Percentiles rank a stretch among this genome's conserved stretches.
These are phyloP conservation scores for Amborella trichopoda DNA, from an alignment of 164 flowering plant species.

Conservation along the genomic window DNA sequence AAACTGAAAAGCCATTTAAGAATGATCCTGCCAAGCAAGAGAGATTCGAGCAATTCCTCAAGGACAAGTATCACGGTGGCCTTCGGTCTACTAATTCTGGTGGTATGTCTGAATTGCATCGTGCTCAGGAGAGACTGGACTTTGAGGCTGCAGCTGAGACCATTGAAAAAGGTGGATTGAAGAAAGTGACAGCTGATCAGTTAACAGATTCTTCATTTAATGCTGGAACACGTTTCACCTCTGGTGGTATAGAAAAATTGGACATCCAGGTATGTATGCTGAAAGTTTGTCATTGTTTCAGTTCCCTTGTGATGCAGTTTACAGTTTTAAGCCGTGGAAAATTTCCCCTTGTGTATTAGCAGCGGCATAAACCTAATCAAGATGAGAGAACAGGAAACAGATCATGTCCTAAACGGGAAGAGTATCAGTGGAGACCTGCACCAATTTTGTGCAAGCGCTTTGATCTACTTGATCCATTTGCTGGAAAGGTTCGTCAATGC, in stretches of 20 bases:
- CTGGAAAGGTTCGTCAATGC: slow-evolving; percentile 66
- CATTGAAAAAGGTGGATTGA: slow-evolving; percentile 42
- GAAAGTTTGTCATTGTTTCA: too few relatives aligned
- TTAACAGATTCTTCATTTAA: slow-evolving; percentile 24
- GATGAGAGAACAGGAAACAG: slow-evolving; percentile 29
- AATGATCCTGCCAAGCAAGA: slow-evolving; percentile 84
- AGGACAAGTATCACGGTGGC: slow-evolving; percentile 86
- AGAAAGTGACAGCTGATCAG: slow-evolving; percentile 19
- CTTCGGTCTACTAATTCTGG: slow-evolving; percentile 55
- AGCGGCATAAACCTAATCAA: too few relatives aligned
- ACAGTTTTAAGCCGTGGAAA: too few relatives aligned
- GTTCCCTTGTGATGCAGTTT: too few relatives aligned
- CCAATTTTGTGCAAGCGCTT: slow-evolving; percentile 90
- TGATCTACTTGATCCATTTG: slow-evolving; percentile 80
- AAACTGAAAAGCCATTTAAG: slow-evolving; percentile 59
- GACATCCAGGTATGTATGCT: too few relatives aligned
- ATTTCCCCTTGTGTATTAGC: too few relatives aligned
- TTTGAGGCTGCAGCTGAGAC: slow-evolving; percentile 95
- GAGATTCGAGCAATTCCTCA: slow-evolving; percentile 83
- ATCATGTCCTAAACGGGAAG: slow-evolving; percentile 61
- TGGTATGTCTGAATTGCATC: slow-evolving; percentile 82
- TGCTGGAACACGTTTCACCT: slow-evolving; percentile 50
- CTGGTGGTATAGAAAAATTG: slow-evolving; percentile 56
- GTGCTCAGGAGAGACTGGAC: slow-evolving; percentile 92
- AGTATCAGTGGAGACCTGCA: slow-evolving; percentile 89